Evolutionary conservation across 2,329 filamentous ascomycete genomes (phyloP), one percentile per base, ranked within the genome.

Genomic region (Aureobasidium sp.): DNA sequence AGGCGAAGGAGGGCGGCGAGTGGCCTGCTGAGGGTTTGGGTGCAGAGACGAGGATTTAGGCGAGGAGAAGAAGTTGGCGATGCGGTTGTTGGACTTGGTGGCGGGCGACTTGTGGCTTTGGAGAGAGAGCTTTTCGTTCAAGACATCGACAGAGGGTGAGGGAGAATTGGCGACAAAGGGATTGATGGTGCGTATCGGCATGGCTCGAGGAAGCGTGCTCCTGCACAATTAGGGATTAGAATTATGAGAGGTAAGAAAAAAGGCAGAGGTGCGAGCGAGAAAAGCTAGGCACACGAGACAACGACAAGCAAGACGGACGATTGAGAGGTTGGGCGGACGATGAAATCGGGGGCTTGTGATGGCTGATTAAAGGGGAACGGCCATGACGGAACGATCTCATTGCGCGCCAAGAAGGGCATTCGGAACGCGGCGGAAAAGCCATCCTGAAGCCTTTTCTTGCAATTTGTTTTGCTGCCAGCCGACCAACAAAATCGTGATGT

Each of bases 101-200:
- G 34, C 34, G 15, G 62, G 12, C 17, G 65, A 62, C 29, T 68
- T 62, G 29, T 70, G 69, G 56, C 68, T 68, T 64, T 68, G 69
- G 32, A 73, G 68, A 32, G 72, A 65, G 73, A 78, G 78, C 76
- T 85, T 85, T 74, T 83, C 82, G 71, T 75, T 75, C 67, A 79
- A 69, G 67, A 75, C 71, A 70, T 81, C 79, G 73, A 79, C 77
- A 69, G 79, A 76, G 70, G 80, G 75, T 68, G 77, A 74, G 64
- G 73, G 72, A 69, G 77, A 74, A 72, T 79, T 76, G 70, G 77
- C 79, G 72, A 80, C 77, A 72, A 84, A 83, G 70, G 81, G 80
- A 73, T 81, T 84, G 70, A 83, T 80, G 71, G 78, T 79, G 79
- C 82, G 82, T 78, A 81, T 79, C 81, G 84, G 83, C 84, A 87